Percentiles rank a stretch among this genome's conserved stretches.
Evolutionary conservation across 2,329 filamentous ascomycete genomes (phyloP).

Genomic region (Fusarium pininemorale): DNA sequence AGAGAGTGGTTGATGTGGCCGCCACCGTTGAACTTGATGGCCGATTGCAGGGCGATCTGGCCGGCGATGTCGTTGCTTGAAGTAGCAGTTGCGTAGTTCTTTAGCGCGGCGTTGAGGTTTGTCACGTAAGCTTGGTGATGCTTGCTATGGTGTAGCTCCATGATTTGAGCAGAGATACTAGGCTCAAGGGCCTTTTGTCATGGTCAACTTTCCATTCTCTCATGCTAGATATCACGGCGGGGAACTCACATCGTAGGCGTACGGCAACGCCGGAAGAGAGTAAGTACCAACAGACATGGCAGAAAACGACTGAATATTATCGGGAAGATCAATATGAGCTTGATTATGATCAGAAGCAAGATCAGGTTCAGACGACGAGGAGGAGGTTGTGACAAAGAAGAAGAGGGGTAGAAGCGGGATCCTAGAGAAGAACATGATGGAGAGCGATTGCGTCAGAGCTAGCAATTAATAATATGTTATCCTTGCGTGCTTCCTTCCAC

Average conservation of each 20-base stretch:
- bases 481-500: background rate
- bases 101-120: constrained; percentile 75
- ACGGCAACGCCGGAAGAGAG: constrained; percentile 72
- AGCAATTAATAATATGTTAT: constrained; percentile 5
- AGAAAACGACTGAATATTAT: background rate
- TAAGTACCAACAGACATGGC: constrained; percentile 58
- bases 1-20: constrained; percentile 94
- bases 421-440: constrained; percentile 14
- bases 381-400: constrained; percentile 10
- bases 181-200: constrained; percentile 71
- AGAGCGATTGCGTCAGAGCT: constrained; percentile 31
- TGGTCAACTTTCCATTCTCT: background rate
- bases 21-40: constrained; percentile 88
- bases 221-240: background rate
- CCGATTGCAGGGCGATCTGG: constrained; percentile 73
- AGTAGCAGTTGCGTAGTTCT: constrained; percentile 66
- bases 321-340: background rate
- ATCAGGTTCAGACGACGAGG: background rate
- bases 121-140: constrained; percentile 83
- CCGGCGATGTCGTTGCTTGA: constrained; percentile 66
- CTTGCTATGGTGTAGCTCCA: constrained; percentile 82
- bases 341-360: background rate
- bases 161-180: constrained; percentile 79
- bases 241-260: constrained; percentile 72
- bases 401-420: constrained; percentile 32